A percentile compares a stretch with the other conserved stretches of the same genome.
These are phyloP conservation scores for Leccinellum rugosiceps DNA, from an alignment of 768 basidiomycete species.

Conservation along the genomic window DNA sequence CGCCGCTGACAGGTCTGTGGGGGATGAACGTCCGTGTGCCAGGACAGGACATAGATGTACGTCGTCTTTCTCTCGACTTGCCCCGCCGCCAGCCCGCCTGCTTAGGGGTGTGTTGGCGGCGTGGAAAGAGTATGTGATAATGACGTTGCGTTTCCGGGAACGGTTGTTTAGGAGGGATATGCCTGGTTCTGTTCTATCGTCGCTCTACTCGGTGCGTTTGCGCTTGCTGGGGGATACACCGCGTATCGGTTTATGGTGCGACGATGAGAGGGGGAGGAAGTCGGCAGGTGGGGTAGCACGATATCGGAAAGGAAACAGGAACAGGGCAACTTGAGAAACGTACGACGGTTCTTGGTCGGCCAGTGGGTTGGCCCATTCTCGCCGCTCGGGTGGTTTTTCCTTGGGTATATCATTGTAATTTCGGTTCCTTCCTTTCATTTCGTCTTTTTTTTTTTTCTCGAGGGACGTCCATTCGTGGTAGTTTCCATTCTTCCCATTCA, in stretches of 20 bases:
- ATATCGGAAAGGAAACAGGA: neutral
- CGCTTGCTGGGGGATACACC: conserved; percentile 73
- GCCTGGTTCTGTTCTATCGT: conserved; percentile 91
- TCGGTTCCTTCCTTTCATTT: neutral
- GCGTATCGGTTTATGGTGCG: conserved; percentile 75
- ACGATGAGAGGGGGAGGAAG: conserved; percentile 16
- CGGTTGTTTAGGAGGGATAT: conserved; percentile 40
- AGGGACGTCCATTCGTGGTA: neutral
- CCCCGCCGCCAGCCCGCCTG: neutral
- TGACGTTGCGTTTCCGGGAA: neutral
- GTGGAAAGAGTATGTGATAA: neutral
- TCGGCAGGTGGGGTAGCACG: neutral
- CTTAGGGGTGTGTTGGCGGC: neutral
- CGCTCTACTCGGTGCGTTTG: conserved; percentile 75
- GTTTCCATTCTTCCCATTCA: neutral
- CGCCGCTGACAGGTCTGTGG: conserved; percentile 64
- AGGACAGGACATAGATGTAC: conserved; percentile 60
- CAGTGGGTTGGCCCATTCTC: neutral
- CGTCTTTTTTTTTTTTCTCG: neutral
- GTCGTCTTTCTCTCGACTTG: neutral
- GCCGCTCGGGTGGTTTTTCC: neutral
- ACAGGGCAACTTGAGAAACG: neutral
- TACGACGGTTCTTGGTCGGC: neutral
- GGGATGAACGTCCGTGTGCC: conserved; percentile 99
- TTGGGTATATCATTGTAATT: neutral